Percentiles rank a stretch among this genome's conserved stretches.
phyloP scores from a whole-genome alignment of 768 basidiomycete species.

The Termitomyces sp. region DNA sequence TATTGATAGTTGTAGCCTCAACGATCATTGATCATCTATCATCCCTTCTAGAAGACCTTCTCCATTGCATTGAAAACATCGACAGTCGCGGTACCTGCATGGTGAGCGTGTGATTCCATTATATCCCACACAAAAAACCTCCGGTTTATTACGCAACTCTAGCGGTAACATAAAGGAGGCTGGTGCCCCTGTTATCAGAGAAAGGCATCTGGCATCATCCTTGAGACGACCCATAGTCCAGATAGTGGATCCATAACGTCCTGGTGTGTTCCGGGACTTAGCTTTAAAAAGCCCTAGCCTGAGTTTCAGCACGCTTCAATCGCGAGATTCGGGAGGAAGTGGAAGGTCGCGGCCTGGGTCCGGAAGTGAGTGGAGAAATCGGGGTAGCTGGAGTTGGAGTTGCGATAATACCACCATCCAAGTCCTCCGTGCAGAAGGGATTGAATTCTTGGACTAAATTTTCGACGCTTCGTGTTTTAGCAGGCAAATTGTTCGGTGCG shows the following conservation, averaged over 20 bases:
- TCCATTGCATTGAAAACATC: constrained; percentile 32
- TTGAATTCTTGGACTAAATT: not conserved
- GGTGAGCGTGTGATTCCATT: constrained; percentile 25
- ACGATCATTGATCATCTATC: constrained; percentile 36
- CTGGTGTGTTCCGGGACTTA: not conserved
- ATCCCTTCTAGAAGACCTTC: constrained; percentile 42
- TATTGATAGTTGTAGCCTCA: too few relatives aligned
- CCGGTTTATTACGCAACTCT: not conserved
- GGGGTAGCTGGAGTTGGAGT: not conserved
- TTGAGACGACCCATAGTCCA: not conserved
- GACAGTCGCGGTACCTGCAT: constrained; percentile 27
- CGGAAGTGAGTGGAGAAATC: not conserved
- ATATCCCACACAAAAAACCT: constrained; percentile 35
- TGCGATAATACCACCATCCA: not conserved
- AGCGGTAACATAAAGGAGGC: not conserved
- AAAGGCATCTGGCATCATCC: not conserved
- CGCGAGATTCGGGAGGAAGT: not conserved
- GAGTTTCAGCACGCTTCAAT: too few relatives aligned
- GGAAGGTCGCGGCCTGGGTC: not conserved
- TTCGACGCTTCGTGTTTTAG: not conserved
- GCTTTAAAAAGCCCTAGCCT: not conserved
- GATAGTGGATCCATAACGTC: not conserved
- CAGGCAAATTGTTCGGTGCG: too few relatives aligned
- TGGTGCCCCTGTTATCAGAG: not conserved
- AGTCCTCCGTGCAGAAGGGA: constrained; percentile 1